Base-by-base conservation (phyloP, 331 rosid genomes). In the Spiraea crenata region DNA sequence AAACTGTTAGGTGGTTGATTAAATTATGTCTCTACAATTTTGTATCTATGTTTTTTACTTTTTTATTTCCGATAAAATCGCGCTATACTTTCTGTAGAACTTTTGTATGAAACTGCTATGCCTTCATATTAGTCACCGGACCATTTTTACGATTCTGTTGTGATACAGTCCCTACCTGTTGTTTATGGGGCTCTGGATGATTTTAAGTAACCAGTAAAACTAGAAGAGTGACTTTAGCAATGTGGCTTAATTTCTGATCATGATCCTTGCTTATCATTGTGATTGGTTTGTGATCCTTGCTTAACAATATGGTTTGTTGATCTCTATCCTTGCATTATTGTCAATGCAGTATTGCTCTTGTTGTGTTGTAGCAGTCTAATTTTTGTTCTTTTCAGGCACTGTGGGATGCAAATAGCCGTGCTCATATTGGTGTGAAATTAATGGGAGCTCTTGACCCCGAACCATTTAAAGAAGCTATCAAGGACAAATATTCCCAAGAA, bases 371-470 rank as follows among this genome's bases (percentile, higher is more conserved):
- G 42, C 5, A 63, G 31, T 54, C 51, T 69, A 69, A 69, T 12
- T 4, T 51, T 55, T 42, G 45, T 77, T 25, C 14, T 76, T 74
- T 63, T 45, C 83, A 85, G 93, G 73, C 77, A 69, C 35, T 85
- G 40, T 47, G 45, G 57, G 69, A 62, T 34, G 12, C 46, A 51
- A 47, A 67, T n/a, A 14, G 15, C 54, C 82, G 84, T 25, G 82
- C 79, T 70, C 2, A 13, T 15, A 74, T 90, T 80, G 72, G 81
- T 17, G 85, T 89, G 58, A 93, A 87, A 83, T 82, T 85, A 86
- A 87, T 91, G 92, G 96, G 99, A 8, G 97, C 85, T 37, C 88
- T 93, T 37, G 90, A 84, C 45, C 19, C 1, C 8, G 80, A 57
- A 74, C 87, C 96, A 42, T 89, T 90, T 55, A 3, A 69, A 35